Evolutionary conservation across 225 moss, liverwort and hornwort species (phyloP), one percentile per base, ranked within the genome.

Genomic region (Neckera pumila): DNA sequence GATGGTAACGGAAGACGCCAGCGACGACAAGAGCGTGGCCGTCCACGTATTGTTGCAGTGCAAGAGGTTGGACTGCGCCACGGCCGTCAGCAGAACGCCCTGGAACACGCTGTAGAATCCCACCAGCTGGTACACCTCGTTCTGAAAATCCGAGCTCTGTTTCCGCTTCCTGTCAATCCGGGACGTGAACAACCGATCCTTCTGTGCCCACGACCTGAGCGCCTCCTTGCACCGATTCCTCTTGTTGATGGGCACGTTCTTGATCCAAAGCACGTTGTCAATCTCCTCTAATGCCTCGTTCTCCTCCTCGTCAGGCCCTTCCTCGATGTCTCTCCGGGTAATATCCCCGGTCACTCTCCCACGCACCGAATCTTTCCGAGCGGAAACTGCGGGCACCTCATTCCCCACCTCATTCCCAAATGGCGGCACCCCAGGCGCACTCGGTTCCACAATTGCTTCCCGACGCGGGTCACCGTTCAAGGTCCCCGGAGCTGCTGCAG

Each of bases 261-360:
- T 88, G 18, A 86, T 84, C 92, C 92, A 90, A 13, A 92, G 86
- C 54, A 90, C 9, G 83, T 90, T 92, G 42, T 79, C 47, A 51
- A 92, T 92, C 88, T 92, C 92, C 54, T 83, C 82, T 88, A 92
- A 86, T 27, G 90, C 92, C 36, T 90, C 90, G 82, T 92, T 88
- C 66, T 65, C 88, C 43, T 90, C 89, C 43, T 11, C 83, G 53
- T 23, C 85, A n/a, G 23, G 76, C 28, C 82, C 89, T 82, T 81
- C 10, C 56, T 89, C 89, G 4, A 89, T 58, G 70, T 89, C 89
- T 45, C 80, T 28, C 63, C 25, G 6, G 49, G 40, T 9, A 6
- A 12, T 27, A 26, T 66, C 57, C 47, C 45, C 34, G 11, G 33
- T 43, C 90, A 87, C 66, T 17, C 75, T 81, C 66, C 1, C 60